Base-by-base conservation (phyloP, 768 basidiomycete species). In the Amanita exitialis region DNA sequence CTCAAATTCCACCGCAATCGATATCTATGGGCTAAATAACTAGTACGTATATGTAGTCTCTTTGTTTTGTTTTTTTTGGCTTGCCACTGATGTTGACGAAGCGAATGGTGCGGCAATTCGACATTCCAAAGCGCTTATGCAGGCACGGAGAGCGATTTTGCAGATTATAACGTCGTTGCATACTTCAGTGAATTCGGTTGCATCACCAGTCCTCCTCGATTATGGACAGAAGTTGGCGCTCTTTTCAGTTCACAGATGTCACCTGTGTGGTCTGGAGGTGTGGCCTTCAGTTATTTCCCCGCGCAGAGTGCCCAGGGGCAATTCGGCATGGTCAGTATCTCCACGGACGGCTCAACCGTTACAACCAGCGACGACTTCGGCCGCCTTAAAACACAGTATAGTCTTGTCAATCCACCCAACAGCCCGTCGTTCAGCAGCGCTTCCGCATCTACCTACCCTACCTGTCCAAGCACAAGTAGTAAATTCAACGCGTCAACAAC, bases 151-250 rank as follows among this genome's bases (percentile, higher is more conserved):
- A 66, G 61, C 30, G 72, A 77, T 16, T 90, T 77, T 59, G 71
- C 77, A 18, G 65, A 71, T 54, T 85, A 80, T 64, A 88, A 88
- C 52, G 77, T 94, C 23, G 79, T 79, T 1, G 89, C 90, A 7
- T 94, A 95, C 72, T 90, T 95, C 69, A 86, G 87, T 62, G 90
- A 91, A 74, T 95, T 77, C 49, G 88, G 90, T 51, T 89, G 86
- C 63, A 79, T 83, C 61, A 73, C 70, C 6, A 64, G 62, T 20
- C 67, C 70, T 16, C 73, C 88, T 44, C 80, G 86, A 59, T 68
- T 82, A 30, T 96, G 90, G 90, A 82, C 81, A 32, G 93, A 96
- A 63, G 78, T 81, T 12, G 72, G 65, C 43, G 79, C 83, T 23
- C 72, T 95, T 23, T 88, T 89, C 64, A 76, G 84, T 53, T 62